A percentile compares a stretch with the other conserved stretches of the same genome.
Evolutionary conservation across 129 eudicot genomes (phyloP).

Genomic region (Heracleum sosnowskyi): DNA sequence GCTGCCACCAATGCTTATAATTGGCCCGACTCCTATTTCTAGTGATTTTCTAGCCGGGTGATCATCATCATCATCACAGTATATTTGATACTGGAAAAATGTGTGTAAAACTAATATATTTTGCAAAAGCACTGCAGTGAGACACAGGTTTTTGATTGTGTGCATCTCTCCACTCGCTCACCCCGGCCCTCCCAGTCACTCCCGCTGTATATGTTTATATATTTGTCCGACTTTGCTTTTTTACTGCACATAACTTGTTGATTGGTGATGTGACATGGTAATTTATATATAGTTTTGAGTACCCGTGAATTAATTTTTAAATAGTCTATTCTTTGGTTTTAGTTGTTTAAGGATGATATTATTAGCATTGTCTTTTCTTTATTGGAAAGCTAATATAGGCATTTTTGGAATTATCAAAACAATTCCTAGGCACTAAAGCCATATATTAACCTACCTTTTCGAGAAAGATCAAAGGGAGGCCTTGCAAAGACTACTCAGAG

Average conservation of each 20-base stretch:
- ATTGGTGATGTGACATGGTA: background rate
- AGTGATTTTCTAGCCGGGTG: constrained; percentile 18
- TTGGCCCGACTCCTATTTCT: constrained; percentile 29
- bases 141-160: background rate
- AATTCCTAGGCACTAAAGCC: too few relatives aligned
- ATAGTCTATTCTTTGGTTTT: background rate
- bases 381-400: background rate
- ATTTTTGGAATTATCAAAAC: too few relatives aligned
- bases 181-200: too few relatives aligned
- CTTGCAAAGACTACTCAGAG: too few relatives aligned
- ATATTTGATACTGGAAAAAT: background rate
- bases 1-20: constrained; percentile 1
- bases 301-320: background rate
- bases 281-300: background rate
- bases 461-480: too few relatives aligned
- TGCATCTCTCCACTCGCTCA: too few relatives aligned
- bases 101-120: background rate
- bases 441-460: too few relatives aligned
- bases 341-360: background rate
- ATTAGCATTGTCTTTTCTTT: background rate
- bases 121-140: background rate
- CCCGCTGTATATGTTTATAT: too few relatives aligned
- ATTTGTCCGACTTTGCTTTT: background rate
- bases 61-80: constrained; percentile 2
- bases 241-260: background rate